Evolutionary conservation across 371 early-diverging fungal species (phyloP).

Genomic region (Haplosporangium sp.): DNA sequence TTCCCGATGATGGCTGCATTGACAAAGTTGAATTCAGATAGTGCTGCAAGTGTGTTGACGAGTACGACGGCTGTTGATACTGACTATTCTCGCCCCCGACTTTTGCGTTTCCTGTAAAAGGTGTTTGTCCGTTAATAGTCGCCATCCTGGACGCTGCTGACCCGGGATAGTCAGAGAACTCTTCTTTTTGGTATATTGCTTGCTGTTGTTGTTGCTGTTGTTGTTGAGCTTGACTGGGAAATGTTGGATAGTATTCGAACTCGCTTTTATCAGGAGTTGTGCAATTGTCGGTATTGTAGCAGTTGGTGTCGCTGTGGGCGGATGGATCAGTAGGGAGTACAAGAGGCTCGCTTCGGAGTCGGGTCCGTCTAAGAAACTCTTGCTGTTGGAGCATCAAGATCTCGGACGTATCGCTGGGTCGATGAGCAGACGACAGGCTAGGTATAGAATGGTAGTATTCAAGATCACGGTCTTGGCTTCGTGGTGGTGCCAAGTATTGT

Average conservation of each 20-base stretch:
- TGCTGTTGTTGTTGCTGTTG: slow-evolving; percentile 1
- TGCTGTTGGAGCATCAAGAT: slow-evolving; percentile 36
- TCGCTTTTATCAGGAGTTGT: no score
- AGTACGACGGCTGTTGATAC: slow-evolving; percentile 21
- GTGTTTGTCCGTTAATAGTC: not conserved
- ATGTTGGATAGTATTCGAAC: no score
- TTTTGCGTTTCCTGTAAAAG: not conserved
- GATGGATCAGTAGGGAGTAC: not conserved
- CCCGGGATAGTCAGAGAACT: no score
- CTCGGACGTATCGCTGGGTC: slow-evolving; percentile 31
- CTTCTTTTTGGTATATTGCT: not conserved
- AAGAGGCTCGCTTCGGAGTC: slow-evolving; percentile 23
- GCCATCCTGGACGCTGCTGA: not conserved
- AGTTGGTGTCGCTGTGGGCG: not conserved
- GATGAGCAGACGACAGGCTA: slow-evolving; percentile 9
- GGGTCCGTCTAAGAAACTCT: slow-evolving; percentile 29
- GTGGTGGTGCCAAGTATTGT: not conserved
- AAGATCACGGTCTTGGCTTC: not conserved
- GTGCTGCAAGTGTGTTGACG: slow-evolving; percentile 29
- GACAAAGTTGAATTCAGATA: slow-evolving; percentile 20
- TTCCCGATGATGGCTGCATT: not conserved
- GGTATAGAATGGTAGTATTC: slow-evolving; percentile 3
- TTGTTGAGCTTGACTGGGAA: not conserved
- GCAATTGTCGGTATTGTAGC: not conserved
- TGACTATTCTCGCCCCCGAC: not conserved